Conservation (phyloP, 768 basidiomycete species). For the Lactifluus piperatus region DNA sequence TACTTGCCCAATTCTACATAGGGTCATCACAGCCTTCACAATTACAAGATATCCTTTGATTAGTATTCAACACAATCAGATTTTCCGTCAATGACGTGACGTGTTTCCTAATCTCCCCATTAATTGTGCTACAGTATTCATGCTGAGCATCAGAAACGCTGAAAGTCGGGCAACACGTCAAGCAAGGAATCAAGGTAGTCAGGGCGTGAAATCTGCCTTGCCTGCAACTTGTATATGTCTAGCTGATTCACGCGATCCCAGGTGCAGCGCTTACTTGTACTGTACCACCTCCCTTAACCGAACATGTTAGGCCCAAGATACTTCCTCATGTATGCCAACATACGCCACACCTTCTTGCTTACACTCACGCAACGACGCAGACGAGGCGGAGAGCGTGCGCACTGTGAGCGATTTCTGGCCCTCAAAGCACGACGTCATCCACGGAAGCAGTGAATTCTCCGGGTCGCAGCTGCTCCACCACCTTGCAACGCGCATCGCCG, state of each 20-base stretch:
- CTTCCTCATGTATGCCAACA: slow-evolving; percentile 48
- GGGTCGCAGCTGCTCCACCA: slow-evolving; percentile 21
- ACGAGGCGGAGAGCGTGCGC: slow-evolving; percentile 38
- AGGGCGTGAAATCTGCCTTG: slow-evolving; percentile 27
- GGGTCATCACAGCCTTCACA: no score
- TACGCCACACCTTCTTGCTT: slow-evolving; percentile 69
- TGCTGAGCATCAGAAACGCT: no score
- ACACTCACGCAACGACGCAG: slow-evolving; percentile 40
- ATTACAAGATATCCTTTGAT: no score
- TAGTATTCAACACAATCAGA: no score
- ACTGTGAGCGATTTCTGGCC: slow-evolving; percentile 79
- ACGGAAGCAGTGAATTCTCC: slow-evolving; percentile 49
- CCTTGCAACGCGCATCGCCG: neutral
- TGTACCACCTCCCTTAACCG: slow-evolving; percentile 74
- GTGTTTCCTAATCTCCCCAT: no score
- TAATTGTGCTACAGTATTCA: no score
- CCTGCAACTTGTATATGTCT: neutral
- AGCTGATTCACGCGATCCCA: neutral
- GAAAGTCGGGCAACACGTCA: slow-evolving; percentile 68
- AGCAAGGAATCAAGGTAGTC: slow-evolving; percentile 78
- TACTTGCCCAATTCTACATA: no score
- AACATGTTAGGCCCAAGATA: slow-evolving; percentile 59
- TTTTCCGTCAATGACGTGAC: no score
- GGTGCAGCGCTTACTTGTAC: slow-evolving; percentile 68
- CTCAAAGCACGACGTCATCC: slow-evolving; percentile 38